phyloP scores from a whole-genome alignment of 371 early-diverging fungal species.

The Actinomortierella ambigua region DNA sequence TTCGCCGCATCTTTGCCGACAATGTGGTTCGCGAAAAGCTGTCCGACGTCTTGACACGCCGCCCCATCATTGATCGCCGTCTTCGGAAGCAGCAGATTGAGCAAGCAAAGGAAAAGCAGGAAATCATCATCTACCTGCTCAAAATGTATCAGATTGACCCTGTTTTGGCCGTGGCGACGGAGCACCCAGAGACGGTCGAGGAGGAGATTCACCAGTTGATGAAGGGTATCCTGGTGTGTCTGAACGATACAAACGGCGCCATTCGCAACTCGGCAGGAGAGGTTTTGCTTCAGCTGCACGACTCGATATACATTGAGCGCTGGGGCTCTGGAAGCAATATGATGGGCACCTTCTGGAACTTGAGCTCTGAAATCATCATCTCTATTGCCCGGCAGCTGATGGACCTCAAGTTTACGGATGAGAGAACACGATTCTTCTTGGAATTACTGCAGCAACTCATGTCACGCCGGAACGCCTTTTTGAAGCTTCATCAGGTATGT shows the following conservation, averaged over 20 bases:
- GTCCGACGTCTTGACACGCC: slow-evolving; percentile 27
- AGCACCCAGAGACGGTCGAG: slow-evolving; percentile 49
- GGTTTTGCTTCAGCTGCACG: slow-evolving; percentile 67
- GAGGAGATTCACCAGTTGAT: slow-evolving; percentile 72
- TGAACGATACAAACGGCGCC: slow-evolving; percentile 61
- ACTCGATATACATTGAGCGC: slow-evolving; percentile 60
- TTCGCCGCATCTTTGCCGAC: slow-evolving; percentile 74
- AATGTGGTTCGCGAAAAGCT: slow-evolving; percentile 52
- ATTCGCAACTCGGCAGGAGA: slow-evolving; percentile 77
- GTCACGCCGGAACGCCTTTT: slow-evolving; percentile 64
- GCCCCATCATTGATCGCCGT: slow-evolving; percentile 21
- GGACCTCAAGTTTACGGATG: slow-evolving; percentile 59
- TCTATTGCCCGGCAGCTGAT: slow-evolving; percentile 57
- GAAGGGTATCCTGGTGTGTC: slow-evolving; percentile 70
- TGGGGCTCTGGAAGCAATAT: slow-evolving; percentile 65
- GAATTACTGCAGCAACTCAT: slow-evolving; percentile 66
- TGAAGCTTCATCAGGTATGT: slow-evolving; percentile 54
- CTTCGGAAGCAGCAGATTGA: slow-evolving; percentile 51
- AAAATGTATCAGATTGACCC: slow-evolving; percentile 79
- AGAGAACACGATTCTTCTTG: slow-evolving; percentile 58
- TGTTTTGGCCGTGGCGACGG: slow-evolving; percentile 67
- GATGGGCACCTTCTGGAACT: slow-evolving; percentile 73
- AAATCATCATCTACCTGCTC: slow-evolving; percentile 75
- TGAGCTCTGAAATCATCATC: slow-evolving; percentile 62
- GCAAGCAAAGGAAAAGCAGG: slow-evolving; percentile 66